Evolutionary conservation across 768 basidiomycete species (phyloP).

Genomic region (Podaxis sp.): DNA sequence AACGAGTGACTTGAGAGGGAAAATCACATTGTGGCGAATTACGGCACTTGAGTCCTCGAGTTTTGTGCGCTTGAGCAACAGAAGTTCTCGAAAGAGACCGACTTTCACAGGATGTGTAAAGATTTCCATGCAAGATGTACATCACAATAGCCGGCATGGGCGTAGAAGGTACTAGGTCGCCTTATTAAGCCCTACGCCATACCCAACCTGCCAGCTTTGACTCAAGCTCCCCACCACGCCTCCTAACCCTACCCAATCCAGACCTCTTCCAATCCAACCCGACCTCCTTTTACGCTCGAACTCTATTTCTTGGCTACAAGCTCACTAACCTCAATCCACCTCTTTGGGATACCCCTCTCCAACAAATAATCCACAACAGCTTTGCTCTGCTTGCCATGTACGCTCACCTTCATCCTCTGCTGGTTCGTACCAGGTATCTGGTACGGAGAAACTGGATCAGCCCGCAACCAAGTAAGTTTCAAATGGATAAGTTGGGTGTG

Average conservation of each 20-base stretch:
- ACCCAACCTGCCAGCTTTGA: not conserved
- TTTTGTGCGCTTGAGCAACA: not conserved
- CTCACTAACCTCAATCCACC: constrained; percentile 69
- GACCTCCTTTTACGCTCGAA: not conserved
- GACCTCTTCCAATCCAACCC: not conserved
- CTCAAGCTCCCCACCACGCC: not conserved
- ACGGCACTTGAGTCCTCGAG: not conserved
- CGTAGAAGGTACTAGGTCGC: not conserved
- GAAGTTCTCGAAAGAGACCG: not conserved
- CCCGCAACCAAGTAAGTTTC: not conserved
- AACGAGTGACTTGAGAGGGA: not conserved
- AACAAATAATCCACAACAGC: constrained; percentile 66
- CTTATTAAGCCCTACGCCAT: not conserved
- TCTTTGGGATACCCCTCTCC: constrained; percentile 74
- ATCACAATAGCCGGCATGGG: not conserved
- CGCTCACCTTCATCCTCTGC: constrained; percentile 65
- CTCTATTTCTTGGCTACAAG: constrained; percentile 47
- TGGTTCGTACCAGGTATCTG: constrained; percentile 2
- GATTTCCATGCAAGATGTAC: not conserved
- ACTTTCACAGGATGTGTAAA: not conserved
- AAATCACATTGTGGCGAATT: not conserved
- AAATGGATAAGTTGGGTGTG: not conserved
- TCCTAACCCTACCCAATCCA: not conserved
- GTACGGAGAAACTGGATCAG: constrained; percentile 5
- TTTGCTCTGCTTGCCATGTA: constrained; percentile 82